Evolutionary conservation across 2,329 filamentous ascomycete species (phyloP).

Genomic region (Colletotrichum spaethianum): DNA sequence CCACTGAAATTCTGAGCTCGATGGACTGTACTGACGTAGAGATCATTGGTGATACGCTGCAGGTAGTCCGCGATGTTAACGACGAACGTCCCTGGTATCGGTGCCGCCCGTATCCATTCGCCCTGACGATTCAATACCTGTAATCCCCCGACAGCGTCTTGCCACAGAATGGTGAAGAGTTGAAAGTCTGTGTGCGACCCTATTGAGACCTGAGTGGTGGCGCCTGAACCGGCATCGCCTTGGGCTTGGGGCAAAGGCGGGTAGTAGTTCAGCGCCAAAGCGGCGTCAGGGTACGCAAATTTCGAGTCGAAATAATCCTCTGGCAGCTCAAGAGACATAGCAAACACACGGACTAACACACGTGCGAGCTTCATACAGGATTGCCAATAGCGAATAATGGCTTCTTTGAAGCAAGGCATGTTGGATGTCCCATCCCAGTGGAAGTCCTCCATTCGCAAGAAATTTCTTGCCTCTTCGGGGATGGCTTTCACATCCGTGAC

Average conservation of each 20-base stretch:
- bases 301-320: slow-evolving; percentile 70
- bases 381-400: slow-evolving; percentile 62
- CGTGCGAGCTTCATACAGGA: slow-evolving; percentile 65
- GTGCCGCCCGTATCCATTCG: slow-evolving; percentile 58
- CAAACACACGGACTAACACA: slow-evolving; percentile 66
- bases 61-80: slow-evolving; percentile 68
- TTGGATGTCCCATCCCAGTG: slow-evolving; percentile 66
- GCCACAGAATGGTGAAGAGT: slow-evolving; percentile 64
- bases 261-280: slow-evolving; percentile 59
- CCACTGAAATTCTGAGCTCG: slow-evolving; percentile 59
- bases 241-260: slow-evolving; percentile 42
- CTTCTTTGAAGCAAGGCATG: slow-evolving; percentile 63
- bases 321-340: slow-evolving; percentile 66
- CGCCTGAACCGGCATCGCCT: slow-evolving; percentile 10
- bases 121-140: slow-evolving; percentile 57
- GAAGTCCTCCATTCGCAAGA: slow-evolving; percentile 63
- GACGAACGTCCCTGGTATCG: slow-evolving; percentile 60
- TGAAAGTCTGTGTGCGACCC: slow-evolving; percentile 69
- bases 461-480: slow-evolving; percentile 57
- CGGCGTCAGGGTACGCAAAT: slow-evolving; percentile 64
- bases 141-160: slow-evolving; percentile 58
- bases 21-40: slow-evolving; percentile 65
- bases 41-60: slow-evolving; percentile 65
- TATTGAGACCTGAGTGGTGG: slow-evolving; percentile 52
- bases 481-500: slow-evolving; percentile 56